These are phyloP conservation scores for Amaranthus tricolor DNA, from an alignment of 179 eudicot genomes.

Conservation along the genomic window DNA sequence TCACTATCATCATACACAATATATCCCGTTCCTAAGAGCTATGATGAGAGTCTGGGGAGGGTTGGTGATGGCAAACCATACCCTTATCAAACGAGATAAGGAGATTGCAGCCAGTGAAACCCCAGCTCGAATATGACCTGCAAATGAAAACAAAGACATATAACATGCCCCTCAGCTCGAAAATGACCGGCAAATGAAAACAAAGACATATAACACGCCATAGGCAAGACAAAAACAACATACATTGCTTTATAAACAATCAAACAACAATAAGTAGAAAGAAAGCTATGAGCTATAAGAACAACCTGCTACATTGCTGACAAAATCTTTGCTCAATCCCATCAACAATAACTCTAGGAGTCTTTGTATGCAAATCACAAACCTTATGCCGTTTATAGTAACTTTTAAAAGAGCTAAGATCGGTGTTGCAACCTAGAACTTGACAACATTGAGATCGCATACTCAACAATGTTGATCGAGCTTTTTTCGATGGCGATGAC, in stretches of 20 bases:
- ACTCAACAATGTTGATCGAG: constrained; percentile 31
- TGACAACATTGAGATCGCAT: constrained; percentile 48
- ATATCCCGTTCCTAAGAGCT: too few species aligned
- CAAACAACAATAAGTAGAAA: not conserved
- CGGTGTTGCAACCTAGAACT: constrained; percentile 73
- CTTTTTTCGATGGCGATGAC: constrained; percentile 33
- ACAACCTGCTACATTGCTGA: constrained; percentile 88
- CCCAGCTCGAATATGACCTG: too few species aligned
- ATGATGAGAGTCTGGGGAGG: too few species aligned
- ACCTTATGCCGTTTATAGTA: constrained; percentile 70
- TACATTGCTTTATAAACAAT: too few species aligned
- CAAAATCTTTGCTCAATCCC: constrained; percentile 73
- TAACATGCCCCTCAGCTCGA: too few species aligned
- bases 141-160: too few species aligned
- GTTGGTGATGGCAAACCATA: too few species aligned
- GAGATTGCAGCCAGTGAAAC: not conserved
- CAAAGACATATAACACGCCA: too few species aligned
- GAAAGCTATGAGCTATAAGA: constrained; percentile 8
- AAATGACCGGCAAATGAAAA: too few species aligned
- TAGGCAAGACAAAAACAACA: too few species aligned
- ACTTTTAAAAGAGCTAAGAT: constrained; percentile 58
- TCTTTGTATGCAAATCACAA: constrained; percentile 67
- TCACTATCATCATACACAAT: not conserved
- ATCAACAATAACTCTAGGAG: constrained; percentile 55
- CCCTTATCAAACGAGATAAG: too few species aligned